These are phyloP conservation scores for Coemansia furcata DNA, from an alignment of 192 early-diverging fungal genomes.

Conservation along the genomic window DNA sequence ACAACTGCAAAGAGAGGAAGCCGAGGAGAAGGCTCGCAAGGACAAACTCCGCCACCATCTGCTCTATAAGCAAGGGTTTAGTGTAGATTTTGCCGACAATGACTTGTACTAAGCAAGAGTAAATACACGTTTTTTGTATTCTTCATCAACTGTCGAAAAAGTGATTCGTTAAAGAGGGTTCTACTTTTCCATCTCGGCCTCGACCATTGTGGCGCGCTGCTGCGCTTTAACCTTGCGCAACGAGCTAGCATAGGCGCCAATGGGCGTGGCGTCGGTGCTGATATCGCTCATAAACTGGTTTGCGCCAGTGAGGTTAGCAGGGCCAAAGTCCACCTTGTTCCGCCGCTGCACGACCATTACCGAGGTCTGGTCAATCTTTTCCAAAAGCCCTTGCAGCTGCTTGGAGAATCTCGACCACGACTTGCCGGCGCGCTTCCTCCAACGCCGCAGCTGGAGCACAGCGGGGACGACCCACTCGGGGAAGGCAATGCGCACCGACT, in stretches of 20 bases:
- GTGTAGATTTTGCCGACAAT: conserved; percentile 78
- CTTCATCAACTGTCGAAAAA: too few species aligned
- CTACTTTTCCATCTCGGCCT: conserved; percentile 34
- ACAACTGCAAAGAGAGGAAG: conserved; percentile 72
- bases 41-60: conserved; percentile 72
- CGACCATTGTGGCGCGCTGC: conserved; percentile 50
- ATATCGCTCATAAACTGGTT: conserved; percentile 51
- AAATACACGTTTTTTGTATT: conserved; percentile 6
- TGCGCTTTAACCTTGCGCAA: conserved; percentile 57
- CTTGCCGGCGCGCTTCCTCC: conserved; percentile 71
- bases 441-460: conserved; percentile 80
- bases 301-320: conserved; percentile 52
- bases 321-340: conserved; percentile 61
- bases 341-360: conserved; percentile 74
- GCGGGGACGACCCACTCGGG: conserved; percentile 91
- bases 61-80: conserved; percentile 83
- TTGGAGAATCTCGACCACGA: conserved; percentile 75
- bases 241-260: conserved; percentile 48
- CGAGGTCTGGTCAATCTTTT: conserved; percentile 83
- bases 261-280: conserved; percentile 44
- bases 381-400: conserved; percentile 75
- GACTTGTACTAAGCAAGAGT: conserved; percentile 65
- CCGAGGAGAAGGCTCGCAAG: conserved; percentile 67
- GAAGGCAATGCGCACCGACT: conserved; percentile 82
- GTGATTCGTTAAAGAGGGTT: not conserved